phyloP scores from a whole-genome alignment of 1,284 basidiomycete genomes.

The Wallemia mellicola region DNA sequence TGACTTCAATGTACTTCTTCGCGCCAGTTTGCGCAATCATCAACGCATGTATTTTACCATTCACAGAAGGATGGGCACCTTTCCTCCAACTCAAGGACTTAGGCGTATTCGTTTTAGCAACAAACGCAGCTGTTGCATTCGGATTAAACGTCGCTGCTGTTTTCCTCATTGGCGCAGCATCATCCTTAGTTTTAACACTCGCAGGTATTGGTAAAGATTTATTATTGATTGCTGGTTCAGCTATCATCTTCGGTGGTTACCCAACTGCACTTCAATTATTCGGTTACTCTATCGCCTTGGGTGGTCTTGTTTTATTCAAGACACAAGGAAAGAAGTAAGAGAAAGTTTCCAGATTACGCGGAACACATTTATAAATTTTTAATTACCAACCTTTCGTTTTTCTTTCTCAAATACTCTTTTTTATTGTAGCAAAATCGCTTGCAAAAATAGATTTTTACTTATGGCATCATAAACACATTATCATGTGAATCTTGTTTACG shows the following conservation, averaged over 20 bases:
- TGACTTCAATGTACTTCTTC: constrained; percentile 70
- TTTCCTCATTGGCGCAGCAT: constrained; percentile 66
- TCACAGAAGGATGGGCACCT: constrained; percentile 67
- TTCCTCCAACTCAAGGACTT: constrained; percentile 43
- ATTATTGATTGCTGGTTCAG: constrained; percentile 64
- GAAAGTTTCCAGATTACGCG: not conserved
- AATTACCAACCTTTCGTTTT: not conserved
- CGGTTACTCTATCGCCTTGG: constrained; percentile 56
- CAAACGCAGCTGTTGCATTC: constrained; percentile 70
- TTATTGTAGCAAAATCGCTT: not conserved
- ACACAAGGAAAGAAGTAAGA: constrained; percentile 13
- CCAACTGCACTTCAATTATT: constrained; percentile 63
- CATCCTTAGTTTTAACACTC: constrained; percentile 64
- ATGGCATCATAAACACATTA: not conserved
- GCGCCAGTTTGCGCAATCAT: constrained; percentile 47
- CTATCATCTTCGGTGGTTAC: constrained; percentile 43
- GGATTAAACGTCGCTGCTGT: constrained; percentile 76
- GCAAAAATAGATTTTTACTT: not conserved
- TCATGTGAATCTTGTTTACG: not conserved
- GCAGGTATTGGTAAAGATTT: constrained; percentile 93
- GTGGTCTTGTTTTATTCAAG: constrained; percentile 49
- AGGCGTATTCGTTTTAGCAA: constrained; percentile 44
- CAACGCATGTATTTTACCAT: constrained; percentile 53
- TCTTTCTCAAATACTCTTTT: not conserved
- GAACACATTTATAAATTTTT: not conserved